Percentiles rank a stretch among this genome's conserved stretches.
Conservation (phyloP, 2,329 filamentous ascomycete species). For the Helotiales sp. region DNA sequence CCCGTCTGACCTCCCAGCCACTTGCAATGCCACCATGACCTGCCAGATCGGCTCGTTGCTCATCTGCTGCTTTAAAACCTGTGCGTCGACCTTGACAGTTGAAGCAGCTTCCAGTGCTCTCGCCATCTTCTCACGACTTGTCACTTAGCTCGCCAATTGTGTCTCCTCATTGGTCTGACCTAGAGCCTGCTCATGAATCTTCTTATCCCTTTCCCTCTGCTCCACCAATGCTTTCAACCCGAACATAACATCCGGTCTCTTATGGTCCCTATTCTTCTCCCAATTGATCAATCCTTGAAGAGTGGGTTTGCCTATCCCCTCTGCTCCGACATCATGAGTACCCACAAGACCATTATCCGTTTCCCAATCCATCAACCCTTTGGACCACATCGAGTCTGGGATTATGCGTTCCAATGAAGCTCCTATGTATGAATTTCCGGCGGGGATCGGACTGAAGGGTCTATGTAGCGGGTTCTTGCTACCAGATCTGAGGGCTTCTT, state of each 20-base stretch:
- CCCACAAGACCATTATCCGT: conserved; percentile 18
- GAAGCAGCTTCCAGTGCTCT: no score
- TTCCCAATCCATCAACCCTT: conserved; percentile 35
- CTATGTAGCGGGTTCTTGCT: conserved; percentile 30
- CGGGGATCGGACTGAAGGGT: conserved; percentile 25
- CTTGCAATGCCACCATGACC: no score
- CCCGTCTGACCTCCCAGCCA: no score
- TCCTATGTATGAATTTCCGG: conserved; percentile 23
- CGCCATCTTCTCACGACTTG: no score
- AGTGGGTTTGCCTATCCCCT: not conserved
- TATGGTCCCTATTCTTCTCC: not conserved
- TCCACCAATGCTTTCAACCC: not conserved
- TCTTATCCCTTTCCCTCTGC: not conserved
- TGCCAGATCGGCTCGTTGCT: no score
- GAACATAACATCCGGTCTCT: not conserved
- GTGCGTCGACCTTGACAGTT: no score
- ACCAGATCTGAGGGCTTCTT: conserved; percentile 17
- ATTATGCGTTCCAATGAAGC: conserved; percentile 22
- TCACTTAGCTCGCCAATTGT: no score
- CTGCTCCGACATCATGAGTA: not conserved
- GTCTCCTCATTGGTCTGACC: no score
- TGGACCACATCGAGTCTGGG: conserved; percentile 18
- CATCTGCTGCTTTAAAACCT: no score
- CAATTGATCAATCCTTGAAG: not conserved
- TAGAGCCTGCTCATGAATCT: no score